Conservation (phyloP, 306 rosid genomes). For the Acacia acuminata region DNA sequence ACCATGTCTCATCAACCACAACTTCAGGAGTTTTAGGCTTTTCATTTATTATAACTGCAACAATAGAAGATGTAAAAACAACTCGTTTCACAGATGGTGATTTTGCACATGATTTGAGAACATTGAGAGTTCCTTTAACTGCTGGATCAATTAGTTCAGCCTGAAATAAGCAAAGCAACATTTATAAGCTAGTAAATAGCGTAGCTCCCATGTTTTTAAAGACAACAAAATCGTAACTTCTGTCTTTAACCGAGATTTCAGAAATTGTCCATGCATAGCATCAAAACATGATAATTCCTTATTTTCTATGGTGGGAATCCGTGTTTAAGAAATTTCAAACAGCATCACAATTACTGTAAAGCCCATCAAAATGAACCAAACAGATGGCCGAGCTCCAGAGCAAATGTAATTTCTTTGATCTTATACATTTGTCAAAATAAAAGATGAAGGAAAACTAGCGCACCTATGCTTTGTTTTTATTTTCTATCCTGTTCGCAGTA, state of each 20-base stretch:
- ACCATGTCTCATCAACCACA: constrained; percentile 48
- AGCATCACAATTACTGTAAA: background rate
- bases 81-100: constrained; percentile 42
- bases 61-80: constrained; percentile 40
- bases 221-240: background rate
- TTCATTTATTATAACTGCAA: constrained; percentile 20
- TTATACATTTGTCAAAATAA: background rate
- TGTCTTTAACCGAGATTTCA: background rate
- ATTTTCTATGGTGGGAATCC: background rate
- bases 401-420: background rate
- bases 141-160: constrained; percentile 47
- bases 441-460: background rate
- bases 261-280: background rate
- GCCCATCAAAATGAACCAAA: background rate
- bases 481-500: background rate
- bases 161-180: constrained; percentile 31
- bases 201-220: background rate
- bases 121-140: constrained; percentile 46
- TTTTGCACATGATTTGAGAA: constrained; percentile 47
- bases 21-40: constrained; percentile 34
- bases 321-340: background rate
- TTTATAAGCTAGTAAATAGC: background rate
- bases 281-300: background rate
- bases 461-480: background rate
- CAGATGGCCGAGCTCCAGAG: background rate